A percentile compares a stretch with the other conserved stretches of the same genome.
Conservation (phyloP, 192 early-diverging fungal genomes). For the Linnemannia zychae region DNA sequence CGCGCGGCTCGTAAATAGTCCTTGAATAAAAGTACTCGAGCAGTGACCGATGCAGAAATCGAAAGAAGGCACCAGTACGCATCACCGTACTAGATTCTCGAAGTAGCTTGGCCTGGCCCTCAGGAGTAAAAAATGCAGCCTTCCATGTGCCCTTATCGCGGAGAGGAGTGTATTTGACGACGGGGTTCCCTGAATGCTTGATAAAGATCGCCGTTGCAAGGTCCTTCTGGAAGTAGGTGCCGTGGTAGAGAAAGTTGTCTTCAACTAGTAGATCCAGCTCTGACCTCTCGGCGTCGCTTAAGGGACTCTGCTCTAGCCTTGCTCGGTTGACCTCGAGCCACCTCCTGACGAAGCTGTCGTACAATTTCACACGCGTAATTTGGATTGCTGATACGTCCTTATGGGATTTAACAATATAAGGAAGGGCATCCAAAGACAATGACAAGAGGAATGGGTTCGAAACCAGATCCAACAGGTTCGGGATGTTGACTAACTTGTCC, state of each 20-base stretch:
- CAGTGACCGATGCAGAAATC: background rate
- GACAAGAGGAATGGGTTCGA: constrained; percentile 5
- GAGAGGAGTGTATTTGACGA: background rate
- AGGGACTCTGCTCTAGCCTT: background rate
- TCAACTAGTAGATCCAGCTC: background rate
- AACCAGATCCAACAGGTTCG: background rate
- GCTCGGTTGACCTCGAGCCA: background rate
- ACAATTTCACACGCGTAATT: background rate
- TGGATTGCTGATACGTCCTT: background rate
- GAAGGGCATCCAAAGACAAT: background rate
- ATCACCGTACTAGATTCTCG: background rate
- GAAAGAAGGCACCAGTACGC: background rate
- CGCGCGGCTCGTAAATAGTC: background rate
- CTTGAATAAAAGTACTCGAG: background rate
- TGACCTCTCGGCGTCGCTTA: background rate
- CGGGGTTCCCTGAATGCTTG: background rate
- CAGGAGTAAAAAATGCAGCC: background rate
- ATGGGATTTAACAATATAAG: background rate
- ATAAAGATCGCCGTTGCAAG: background rate
- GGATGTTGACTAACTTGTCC: background rate
- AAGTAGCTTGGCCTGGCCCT: background rate
- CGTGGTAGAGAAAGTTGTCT: background rate
- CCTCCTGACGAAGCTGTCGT: background rate
- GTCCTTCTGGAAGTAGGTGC: background rate
- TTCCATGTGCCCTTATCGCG: background rate